phyloP scores from a whole-genome alignment of 148 eudicot genomes.

The Rhododendron vialii region DNA sequence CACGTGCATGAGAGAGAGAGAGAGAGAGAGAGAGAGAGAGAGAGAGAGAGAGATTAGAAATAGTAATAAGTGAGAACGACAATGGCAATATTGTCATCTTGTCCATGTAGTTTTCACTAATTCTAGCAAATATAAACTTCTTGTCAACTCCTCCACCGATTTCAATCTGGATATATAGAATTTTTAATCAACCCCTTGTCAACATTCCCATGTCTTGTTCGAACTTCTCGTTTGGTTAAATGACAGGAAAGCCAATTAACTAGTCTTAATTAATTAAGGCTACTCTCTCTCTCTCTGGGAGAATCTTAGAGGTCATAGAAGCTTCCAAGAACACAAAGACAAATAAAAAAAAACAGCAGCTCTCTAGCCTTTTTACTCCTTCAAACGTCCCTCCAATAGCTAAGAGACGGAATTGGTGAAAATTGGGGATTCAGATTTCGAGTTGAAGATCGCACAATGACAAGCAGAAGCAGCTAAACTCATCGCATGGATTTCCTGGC shows the following conservation, averaged over 20 bases:
- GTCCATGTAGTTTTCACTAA: constrained; percentile 9
- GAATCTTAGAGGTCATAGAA: constrained; percentile 17
- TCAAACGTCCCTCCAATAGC: constrained; percentile 6
- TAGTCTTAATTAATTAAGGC: neutral
- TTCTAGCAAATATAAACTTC: neutral
- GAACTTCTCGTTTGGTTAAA: constrained; percentile 6
- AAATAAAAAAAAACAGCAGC: constrained; percentile 2
- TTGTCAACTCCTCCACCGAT: constrained; percentile 5
- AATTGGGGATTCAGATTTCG: constrained; percentile 9
- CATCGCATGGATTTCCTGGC: constrained; percentile 8
- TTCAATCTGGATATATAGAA: neutral
- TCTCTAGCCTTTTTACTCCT: neutral
- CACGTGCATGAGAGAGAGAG: neutral
- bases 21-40: neutral
- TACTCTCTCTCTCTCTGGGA: neutral
- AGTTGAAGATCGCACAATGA: constrained; percentile 12
- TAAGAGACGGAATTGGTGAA: constrained; percentile 8
- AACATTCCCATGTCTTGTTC: constrained; percentile 13
- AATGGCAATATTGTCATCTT: constrained; percentile 17
- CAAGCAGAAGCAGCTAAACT: constrained; percentile 13
- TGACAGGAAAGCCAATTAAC: constrained; percentile 6
- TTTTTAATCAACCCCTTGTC: constrained; percentile 14
- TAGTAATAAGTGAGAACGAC: neutral
- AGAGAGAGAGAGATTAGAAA: neutral
- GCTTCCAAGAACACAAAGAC: constrained; percentile 23